Percentiles rank a stretch among this genome's conserved stretches.
These are phyloP conservation scores for Lodderomyces pseudojiufengensis DNA, from an alignment of 1,139 yeast genomes.

Conservation along the genomic window DNA sequence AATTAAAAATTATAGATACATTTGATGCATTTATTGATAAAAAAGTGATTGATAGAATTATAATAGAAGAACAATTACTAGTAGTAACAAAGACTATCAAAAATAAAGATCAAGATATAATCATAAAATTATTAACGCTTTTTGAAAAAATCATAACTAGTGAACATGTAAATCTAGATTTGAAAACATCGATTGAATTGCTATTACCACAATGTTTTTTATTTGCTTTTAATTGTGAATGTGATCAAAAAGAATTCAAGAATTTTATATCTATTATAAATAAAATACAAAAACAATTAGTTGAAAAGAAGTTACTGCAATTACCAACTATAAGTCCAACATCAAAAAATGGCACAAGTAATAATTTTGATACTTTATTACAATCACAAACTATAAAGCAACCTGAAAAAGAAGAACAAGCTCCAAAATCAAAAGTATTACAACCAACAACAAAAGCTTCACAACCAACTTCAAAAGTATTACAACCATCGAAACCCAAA, in stretches of 20 bases:
- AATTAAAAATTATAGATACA: constrained; percentile 63
- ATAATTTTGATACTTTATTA: constrained; percentile 30
- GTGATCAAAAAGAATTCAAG: constrained; percentile 35
- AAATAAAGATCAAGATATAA: constrained; percentile 70
- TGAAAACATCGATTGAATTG: constrained; percentile 35
- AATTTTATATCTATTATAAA: constrained; percentile 25
- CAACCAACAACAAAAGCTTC: constrained; percentile 13
- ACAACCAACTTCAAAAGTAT: constrained; percentile 2
- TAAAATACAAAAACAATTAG: constrained; percentile 27
- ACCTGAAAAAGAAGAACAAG: constrained; percentile 10
- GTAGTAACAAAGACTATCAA: constrained; percentile 74
- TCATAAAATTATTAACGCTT: constrained; percentile 51
- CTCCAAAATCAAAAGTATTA: constrained; percentile 13
- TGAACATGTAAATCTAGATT: constrained; percentile 34
- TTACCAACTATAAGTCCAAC: constrained; percentile 19
- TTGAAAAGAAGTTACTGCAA: constrained; percentile 26
- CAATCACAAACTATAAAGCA: constrained; percentile 30
- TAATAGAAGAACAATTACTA: constrained; percentile 70
- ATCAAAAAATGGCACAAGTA: not conserved
- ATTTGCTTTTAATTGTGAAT: constrained; percentile 43
- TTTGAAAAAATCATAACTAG: constrained; percentile 44
- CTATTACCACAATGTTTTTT: constrained; percentile 37
- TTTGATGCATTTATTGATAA: constrained; percentile 56
- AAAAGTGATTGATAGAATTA: constrained; percentile 65
- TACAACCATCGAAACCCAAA: constrained; percentile 1